These are phyloP conservation scores for Diplodia mutila DNA, from an alignment of 2,329 filamentous ascomycete genomes.

Conservation along the genomic window DNA sequence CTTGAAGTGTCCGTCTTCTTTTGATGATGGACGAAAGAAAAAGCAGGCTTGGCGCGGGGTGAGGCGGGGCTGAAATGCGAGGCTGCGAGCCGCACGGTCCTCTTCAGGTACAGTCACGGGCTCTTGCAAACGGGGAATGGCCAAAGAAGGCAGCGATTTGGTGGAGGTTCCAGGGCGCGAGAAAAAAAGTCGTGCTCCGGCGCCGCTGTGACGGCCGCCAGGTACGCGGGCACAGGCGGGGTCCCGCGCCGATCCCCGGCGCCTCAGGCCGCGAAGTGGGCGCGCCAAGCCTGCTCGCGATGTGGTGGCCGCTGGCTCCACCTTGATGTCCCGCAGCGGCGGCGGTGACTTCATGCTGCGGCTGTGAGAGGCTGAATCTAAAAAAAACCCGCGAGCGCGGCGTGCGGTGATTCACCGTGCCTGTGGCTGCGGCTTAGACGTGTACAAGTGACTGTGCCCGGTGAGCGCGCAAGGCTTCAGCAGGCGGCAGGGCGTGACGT, in stretches of 20 bases:
- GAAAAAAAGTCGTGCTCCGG: conserved; percentile 8
- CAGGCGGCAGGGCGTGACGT: conserved; percentile 18
- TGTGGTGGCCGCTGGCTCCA: conserved; percentile 6
- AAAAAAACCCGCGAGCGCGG: not conserved
- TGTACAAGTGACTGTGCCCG: conserved; percentile 16
- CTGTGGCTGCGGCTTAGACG: not conserved
- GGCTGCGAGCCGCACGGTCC: not conserved
- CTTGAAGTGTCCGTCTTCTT: not conserved
- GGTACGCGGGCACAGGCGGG: conserved; percentile 22
- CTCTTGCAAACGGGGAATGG: conserved; percentile 2
- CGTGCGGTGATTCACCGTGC: not conserved
- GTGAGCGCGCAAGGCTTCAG: not conserved
- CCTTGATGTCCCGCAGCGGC: not conserved
- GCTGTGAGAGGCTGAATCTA: not conserved
- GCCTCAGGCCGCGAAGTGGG: conserved; percentile 5
- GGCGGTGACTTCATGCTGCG: not conserved
- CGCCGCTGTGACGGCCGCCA: not conserved
- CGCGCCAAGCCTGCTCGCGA: not conserved
- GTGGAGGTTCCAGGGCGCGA: not conserved
- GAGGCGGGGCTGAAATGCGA: not conserved
- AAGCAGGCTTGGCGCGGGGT: not conserved
- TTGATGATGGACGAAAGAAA: not conserved
- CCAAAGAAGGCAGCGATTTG: conserved; percentile 12
- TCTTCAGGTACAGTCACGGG: not conserved
- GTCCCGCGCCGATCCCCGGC: conserved; percentile 13